phyloP scores from a whole-genome alignment of 1,284 basidiomycete genomes.

The Leucoagaricus sp. region DNA sequence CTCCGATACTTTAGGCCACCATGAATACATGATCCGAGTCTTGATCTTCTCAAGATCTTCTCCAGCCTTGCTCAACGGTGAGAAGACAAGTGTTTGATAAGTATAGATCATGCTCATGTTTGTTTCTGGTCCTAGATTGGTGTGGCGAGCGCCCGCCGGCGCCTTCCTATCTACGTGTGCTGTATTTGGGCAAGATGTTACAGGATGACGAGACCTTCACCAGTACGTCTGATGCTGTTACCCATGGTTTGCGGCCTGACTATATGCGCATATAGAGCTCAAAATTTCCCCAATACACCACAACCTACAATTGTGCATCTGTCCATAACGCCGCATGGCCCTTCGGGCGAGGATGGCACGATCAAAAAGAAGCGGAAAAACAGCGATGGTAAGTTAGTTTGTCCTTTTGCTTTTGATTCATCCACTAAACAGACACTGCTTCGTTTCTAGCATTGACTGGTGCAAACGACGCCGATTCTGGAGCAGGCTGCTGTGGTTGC shows the following conservation, averaged over 20 bases:
- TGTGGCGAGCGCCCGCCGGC: slow-evolving; percentile 78
- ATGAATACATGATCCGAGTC: too few species aligned
- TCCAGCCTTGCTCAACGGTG: too few species aligned
- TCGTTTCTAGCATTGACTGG: background rate
- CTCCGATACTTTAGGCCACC: background rate
- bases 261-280: slow-evolving; percentile 38
- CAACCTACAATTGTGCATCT: slow-evolving; percentile 78
- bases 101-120: background rate
- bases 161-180: slow-evolving; percentile 75
- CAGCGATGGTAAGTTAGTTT: slow-evolving; percentile 26
- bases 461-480: slow-evolving; percentile 22
- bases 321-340: slow-evolving; percentile 69
- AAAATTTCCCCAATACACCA: slow-evolving; percentile 35
- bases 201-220: slow-evolving; percentile 80
- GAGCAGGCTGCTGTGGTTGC: slow-evolving; percentile 38
- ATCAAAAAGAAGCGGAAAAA: slow-evolving; percentile 54
- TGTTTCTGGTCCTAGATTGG: slow-evolving; percentile 57
- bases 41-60: background rate
- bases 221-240: slow-evolving; percentile 47
- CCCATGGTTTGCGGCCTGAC: slow-evolving; percentile 2
- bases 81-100: too few species aligned
- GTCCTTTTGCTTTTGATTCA: background rate
- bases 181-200: slow-evolving; percentile 82
- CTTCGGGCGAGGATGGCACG: slow-evolving; percentile 51
- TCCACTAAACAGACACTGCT: background rate